phyloP scores from a whole-genome alignment of 1,284 basidiomycete species.

The Leccinum fallax region DNA sequence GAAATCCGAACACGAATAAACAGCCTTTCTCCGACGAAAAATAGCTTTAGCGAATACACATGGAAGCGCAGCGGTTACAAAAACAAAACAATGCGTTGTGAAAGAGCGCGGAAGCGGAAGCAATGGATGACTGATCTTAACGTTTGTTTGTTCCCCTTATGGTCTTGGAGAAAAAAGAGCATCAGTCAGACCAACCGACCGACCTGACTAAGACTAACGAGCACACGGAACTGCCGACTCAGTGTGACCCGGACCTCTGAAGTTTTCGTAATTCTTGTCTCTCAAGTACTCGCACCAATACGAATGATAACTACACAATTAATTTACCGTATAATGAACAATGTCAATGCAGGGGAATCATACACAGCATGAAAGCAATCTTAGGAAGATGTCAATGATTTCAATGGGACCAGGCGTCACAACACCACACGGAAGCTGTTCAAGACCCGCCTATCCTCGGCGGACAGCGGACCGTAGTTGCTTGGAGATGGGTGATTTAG shows the following conservation, averaged over 20 bases:
- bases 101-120: background rate
- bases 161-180: background rate
- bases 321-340: background rate
- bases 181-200: background rate
- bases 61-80: background rate
- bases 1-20: background rate
- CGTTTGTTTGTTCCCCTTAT: background rate
- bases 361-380: slow-evolving; percentile 1
- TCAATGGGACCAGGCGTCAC: slow-evolving; percentile 28
- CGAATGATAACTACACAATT: background rate
- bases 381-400: slow-evolving; percentile 9
- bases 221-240: background rate
- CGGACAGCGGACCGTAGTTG: slow-evolving; percentile 52
- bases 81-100: background rate
- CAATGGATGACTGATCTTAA: background rate
- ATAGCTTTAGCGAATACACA: background rate
- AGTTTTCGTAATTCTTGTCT: background rate
- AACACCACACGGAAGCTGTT: slow-evolving; percentile 57
- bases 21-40: background rate
- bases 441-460: slow-evolving; percentile 59
- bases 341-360: slow-evolving; percentile 7
- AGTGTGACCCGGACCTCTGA: background rate
- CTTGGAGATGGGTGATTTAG: slow-evolving; percentile 32
- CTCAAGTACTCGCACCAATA: background rate
- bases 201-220: background rate